Conservation (phyloP, 139 green algal genomes). For the Helicosporidium sp. region DNA sequence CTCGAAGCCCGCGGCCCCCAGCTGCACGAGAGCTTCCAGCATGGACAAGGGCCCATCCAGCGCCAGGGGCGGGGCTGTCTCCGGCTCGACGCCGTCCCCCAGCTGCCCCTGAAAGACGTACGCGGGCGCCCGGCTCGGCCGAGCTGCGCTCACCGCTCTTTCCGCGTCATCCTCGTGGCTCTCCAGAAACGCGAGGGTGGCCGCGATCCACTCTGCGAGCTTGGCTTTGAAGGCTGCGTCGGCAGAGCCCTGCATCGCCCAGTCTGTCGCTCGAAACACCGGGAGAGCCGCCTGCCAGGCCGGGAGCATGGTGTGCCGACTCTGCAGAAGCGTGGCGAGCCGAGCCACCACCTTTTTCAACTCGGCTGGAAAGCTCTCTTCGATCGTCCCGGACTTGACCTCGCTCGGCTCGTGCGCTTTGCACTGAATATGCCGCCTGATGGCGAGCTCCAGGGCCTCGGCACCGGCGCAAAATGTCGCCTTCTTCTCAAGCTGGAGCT, state of each 20-base stretch:
- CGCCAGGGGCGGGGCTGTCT: no score
- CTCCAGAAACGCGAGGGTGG: neutral
- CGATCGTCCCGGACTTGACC: no score
- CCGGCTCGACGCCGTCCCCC: no score
- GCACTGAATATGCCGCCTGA: neutral
- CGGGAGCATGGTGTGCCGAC: constrained; percentile 2
- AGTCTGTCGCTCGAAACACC: constrained; percentile 5
- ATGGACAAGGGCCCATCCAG: no score
- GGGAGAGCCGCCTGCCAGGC: constrained; percentile 7
- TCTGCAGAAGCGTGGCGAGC: constrained; percentile 4
- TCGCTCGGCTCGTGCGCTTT: neutral
- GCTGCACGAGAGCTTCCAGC: no score
- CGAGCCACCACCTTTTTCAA: neutral
- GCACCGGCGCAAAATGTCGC: neutral
- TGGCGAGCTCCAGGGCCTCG: neutral
- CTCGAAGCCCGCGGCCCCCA: no score
- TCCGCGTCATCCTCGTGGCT: neutral
- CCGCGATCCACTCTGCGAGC: no score
- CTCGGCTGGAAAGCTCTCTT: no score
- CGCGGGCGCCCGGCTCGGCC: no score
- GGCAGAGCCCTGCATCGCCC: neutral
- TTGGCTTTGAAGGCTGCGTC: neutral
- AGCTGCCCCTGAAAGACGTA: no score
- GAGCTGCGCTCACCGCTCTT: no score
- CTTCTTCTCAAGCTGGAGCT: constrained; percentile 6